Base-by-base conservation (phyloP, 306 rosid species). In the Crotalaria pallida region DNA sequence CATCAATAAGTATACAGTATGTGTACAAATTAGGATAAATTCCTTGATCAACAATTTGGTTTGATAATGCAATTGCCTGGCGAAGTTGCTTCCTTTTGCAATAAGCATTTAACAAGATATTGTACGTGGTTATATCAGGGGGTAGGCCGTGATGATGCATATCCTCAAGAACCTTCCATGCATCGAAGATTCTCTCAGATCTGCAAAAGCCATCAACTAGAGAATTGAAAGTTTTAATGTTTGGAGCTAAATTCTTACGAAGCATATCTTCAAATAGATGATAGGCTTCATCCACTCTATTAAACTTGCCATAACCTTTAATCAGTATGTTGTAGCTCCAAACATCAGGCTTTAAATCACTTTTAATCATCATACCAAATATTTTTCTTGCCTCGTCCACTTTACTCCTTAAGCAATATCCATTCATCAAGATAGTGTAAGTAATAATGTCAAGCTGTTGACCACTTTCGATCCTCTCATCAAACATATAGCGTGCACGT, bases 261-360 rank as follows among this genome's bases (percentile, higher is more conserved):
- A 66, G 19, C 72, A 67, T 67, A 11, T 31, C 34, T 10, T 67
- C 0, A 31, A 49, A 67, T 49, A 67, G 48, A 49, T 13, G 49
- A 12, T 17, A 3, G 47, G 72, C 72, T 67, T 67, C 72, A 12
- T 50, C 33, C 12, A 67, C 19, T 50, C 72, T 49, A 17, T 41
- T 19, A 67, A 29, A 49, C 72, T 67, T 13, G 48, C 72, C 49
- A 49, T 13, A 67, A 49, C 72, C 48, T 49, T 31, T 17, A 67
- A 67, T 67, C 47, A 67, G 33, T 48, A 67, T 67, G 48, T 67
- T 49, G 60, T 67, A 67, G 31, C 72, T 50, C 72, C 49, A 19
- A 50, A 33, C 61, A 50, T 50, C 33, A 33, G 72, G 72, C 13
- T 16, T 26, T 44, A 65, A 44, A 24, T 10, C 26, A 15, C 70